phyloP scores from a whole-genome alignment of 2,329 filamentous ascomycete species.

The Fusarium sp. region DNA sequence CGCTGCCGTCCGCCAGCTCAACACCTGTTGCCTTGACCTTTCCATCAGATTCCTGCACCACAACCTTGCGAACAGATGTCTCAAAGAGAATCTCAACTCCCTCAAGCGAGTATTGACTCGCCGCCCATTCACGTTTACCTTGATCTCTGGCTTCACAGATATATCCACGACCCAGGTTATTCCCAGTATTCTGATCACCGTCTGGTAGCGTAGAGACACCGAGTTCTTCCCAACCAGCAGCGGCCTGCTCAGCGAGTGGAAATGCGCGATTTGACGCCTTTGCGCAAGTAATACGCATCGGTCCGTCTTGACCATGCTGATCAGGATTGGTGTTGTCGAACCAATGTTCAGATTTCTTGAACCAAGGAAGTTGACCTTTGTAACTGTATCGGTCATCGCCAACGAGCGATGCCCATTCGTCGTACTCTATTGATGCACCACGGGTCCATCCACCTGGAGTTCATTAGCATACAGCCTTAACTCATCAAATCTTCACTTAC shows the following conservation, averaged over 20 bases:
- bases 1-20: conserved; percentile 45
- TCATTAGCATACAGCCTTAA: background rate
- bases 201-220: conserved; percentile 46
- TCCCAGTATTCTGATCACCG: conserved; percentile 45
- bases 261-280: conserved; percentile 50
- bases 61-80: conserved; percentile 39
- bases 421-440: conserved; percentile 57
- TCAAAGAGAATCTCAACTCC: conserved; percentile 43
- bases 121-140: conserved; percentile 41
- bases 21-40: conserved; percentile 41
- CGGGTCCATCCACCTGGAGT: conserved; percentile 54
- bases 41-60: conserved; percentile 16
- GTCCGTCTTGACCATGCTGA: conserved; percentile 54
- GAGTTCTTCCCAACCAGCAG: conserved; percentile 55
- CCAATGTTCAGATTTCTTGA: conserved; percentile 53
- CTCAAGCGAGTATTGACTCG: conserved; percentile 41
- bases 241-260: conserved; percentile 51
- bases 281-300: conserved; percentile 49
- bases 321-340: conserved; percentile 45
- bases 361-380: conserved; percentile 58
- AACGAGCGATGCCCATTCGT: conserved; percentile 54
- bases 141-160: conserved; percentile 45
- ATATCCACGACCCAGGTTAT: conserved; percentile 49
- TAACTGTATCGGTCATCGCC: conserved; percentile 58
- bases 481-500: conserved; percentile 1